Base-by-base conservation (phyloP, 129 eudicot species). In the Flaveria sonorensis region DNA sequence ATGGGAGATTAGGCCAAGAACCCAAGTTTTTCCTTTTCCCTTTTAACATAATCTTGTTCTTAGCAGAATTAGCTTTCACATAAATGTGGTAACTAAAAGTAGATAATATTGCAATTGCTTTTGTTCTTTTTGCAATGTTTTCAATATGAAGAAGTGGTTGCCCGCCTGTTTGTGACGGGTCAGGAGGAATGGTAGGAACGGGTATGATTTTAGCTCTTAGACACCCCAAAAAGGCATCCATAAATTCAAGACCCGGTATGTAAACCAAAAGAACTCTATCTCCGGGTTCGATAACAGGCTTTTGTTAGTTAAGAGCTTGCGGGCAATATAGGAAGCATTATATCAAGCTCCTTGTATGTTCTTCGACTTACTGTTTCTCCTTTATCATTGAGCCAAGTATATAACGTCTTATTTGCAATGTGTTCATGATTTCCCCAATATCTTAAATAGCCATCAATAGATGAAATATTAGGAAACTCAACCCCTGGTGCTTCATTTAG, bases 131-230 rank as follows among this genome's bases (percentile, higher is more conserved):
- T 48, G 88, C 81, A 39, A 85, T 85, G 72, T 85, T 85, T 57
- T 81, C 80, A 1, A 81, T 79, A 78, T 85, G 86, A 16, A 85
- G 79, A 69, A 85, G 86, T 23, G 82, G 42, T 6, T 85, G 88
- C 19, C 86, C 86, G 1, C 84, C 84, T 14, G 69, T 78, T 82
- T 81, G 86, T 18, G 84, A 78, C 39, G 88, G 88, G 48, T 85
- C 86, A 3, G 88, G 88, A 21, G 88, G 88, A 78, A 85, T 81
- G 73, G 73, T 83, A 2, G 88, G 88, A 30, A 85, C 84, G 0
- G 84, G 88, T 78, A 82, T 78, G 55, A 85, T 55, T 82, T 84
- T 74, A 24, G 88, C 86, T 78, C 84, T 48, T 7, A 85, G 19
- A 39, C 88, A 85, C 45, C 86, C 88, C 13, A 85, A 78, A 48